Conservation (phyloP, 257 asterid genomes). For the Striga asiatica region DNA sequence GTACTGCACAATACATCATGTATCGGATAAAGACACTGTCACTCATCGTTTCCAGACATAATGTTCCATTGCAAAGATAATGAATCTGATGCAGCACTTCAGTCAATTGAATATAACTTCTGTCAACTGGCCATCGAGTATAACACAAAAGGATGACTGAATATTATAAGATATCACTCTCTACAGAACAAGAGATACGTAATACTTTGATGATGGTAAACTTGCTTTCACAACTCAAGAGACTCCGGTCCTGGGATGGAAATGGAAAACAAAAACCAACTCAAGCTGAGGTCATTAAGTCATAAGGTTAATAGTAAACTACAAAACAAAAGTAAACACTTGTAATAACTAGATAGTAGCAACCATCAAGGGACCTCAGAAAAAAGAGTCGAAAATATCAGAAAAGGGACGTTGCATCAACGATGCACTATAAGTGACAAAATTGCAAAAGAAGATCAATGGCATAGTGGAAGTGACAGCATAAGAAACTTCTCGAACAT, state of each 20-base stretch:
- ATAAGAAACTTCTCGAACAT: slow-evolving; percentile 1
- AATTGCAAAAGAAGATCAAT: slow-evolving; percentile 18
- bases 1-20: neutral
- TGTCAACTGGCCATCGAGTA: neutral
- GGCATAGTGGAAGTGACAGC: slow-evolving; percentile 9
- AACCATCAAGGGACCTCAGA: slow-evolving; percentile 33
- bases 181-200: slow-evolving; percentile 15
- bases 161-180: neutral
- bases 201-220: slow-evolving; percentile 26
- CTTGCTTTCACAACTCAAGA: slow-evolving; percentile 23
- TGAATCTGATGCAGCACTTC: neutral
- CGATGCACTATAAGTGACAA: slow-evolving; percentile 30
- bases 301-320: neutral
- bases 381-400: slow-evolving; percentile 31
- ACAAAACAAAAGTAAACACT: neutral
- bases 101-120: neutral
- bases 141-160: neutral
- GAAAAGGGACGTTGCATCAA: slow-evolving; percentile 30
- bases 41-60: neutral
- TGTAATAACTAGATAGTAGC: neutral
- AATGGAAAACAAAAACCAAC: neutral
- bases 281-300: neutral
- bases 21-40: neutral
- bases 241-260: slow-evolving; percentile 32
- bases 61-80: neutral